phyloP scores from a whole-genome alignment of 805 yeast species.

The Yamadazyma olivae region DNA sequence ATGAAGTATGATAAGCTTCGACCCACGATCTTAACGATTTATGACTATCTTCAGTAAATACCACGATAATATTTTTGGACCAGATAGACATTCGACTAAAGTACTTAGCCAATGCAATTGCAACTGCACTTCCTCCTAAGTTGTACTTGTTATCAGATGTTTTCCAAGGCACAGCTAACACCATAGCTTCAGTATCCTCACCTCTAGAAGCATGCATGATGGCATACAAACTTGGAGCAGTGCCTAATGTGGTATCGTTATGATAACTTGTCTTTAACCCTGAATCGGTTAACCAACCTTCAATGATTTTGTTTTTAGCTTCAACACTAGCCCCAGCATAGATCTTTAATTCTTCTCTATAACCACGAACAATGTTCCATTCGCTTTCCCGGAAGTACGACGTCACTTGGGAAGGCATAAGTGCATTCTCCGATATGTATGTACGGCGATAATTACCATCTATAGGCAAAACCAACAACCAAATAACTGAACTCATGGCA shows the following conservation, averaged over 20 bases:
- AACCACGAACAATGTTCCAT: slow-evolving; percentile 90
- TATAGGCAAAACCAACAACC: slow-evolving; percentile 64
- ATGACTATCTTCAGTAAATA: slow-evolving; percentile 71
- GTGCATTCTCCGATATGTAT: slow-evolving; percentile 91
- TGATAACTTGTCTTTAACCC: slow-evolving; percentile 63
- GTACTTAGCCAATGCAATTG: slow-evolving; percentile 72
- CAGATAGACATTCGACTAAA: slow-evolving; percentile 86
- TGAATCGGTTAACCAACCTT: slow-evolving; percentile 59
- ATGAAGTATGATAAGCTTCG: slow-evolving; percentile 81
- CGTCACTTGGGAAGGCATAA: slow-evolving; percentile 94
- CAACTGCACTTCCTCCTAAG: slow-evolving; percentile 75
- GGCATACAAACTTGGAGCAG: slow-evolving; percentile 56
- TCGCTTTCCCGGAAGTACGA: slow-evolving; percentile 90
- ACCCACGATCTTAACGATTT: slow-evolving; percentile 83
- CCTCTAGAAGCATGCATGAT: slow-evolving; percentile 91
- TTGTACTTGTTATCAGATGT: slow-evolving; percentile 65
- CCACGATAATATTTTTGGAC: slow-evolving; percentile 91
- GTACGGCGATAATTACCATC: slow-evolving; percentile 82
- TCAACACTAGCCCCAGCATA: slow-evolving; percentile 28
- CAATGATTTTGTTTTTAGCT: slow-evolving; percentile 45
- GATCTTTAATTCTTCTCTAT: slow-evolving; percentile 54
- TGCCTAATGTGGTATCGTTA: neutral
- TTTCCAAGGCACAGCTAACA: slow-evolving; percentile 83
- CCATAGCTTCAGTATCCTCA: slow-evolving; percentile 94
- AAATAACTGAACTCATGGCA: slow-evolving; percentile 31